Evolutionary conservation across 2,329 filamentous ascomycete species (phyloP), one percentile per base, ranked within the genome.

Genomic region (Pseudocercospora pini-densiflorae): DNA sequence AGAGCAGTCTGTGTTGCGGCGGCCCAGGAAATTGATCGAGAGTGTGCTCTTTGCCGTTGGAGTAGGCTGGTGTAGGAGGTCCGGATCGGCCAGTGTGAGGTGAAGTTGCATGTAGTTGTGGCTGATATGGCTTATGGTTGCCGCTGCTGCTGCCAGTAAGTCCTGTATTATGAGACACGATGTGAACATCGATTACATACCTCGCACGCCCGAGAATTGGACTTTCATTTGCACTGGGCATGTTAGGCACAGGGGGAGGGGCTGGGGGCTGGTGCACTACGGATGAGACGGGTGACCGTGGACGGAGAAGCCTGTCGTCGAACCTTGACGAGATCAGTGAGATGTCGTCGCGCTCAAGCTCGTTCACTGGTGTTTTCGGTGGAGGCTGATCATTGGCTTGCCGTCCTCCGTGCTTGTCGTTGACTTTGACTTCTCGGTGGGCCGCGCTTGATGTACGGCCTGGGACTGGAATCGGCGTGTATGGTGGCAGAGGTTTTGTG

Each of bases 401-500:
- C 14, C 27, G 21, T 21, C 16, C 9, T 14, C 27, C 31, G 33
- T n/a, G 51, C 10, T 29, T 8, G 16, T 21, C 51, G 14, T 31
- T 10, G 51, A 23, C 21, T 29, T 55, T 40, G 16, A 7, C n/a
- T 8, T 47, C 23, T 27, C 14, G 5, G 9, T 51, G 24, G 47
- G 21, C 19, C 24, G 57, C 63, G n/a, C 68, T 70, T 10, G 68
- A 68, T n/a, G 54, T 49, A n/a, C 68, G 23, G 21, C 51, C 47
- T 23, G 68, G 68, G 5, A 70, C 64, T 10, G 68, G 68, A 54
- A 70, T 57, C 5, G 68, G 68, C 16, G 68, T 70, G 31, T 70
- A 70, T 14, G 65, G 54, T 21, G 68, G 68, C 16, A 54, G 61
- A 65, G 49, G 16, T 9, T 55, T 59, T n/a, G n/a, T 59, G 8